Evolutionary conservation across 2,329 filamentous ascomycete genomes (phyloP).

Genomic region (Cordyceps militaris): DNA sequence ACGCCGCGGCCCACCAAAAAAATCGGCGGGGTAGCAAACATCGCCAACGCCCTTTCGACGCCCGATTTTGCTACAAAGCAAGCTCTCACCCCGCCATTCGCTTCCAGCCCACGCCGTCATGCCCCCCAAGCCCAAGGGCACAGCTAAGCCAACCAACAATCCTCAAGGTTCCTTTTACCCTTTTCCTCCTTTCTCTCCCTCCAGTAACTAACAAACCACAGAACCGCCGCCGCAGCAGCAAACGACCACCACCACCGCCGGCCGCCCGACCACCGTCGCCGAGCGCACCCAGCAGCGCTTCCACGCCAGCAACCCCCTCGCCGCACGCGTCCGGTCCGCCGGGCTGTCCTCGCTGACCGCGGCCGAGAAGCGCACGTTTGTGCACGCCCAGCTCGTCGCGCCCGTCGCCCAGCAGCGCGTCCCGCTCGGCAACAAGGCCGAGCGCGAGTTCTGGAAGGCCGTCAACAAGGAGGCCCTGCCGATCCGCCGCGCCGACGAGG

Average conservation of each 20-base stretch:
- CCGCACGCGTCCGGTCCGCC: conserved; percentile 34
- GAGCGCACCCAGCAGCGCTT: conserved; percentile 41
- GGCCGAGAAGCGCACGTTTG: conserved; percentile 42
- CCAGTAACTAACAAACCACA: background rate
- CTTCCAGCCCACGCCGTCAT: conserved; percentile 3
- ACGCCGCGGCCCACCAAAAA: conserved; percentile 9
- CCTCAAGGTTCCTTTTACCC: background rate
- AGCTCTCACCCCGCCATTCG: background rate
- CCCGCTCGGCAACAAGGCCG: conserved; percentile 37
- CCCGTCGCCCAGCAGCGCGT: conserved; percentile 31
- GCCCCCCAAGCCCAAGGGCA: conserved; percentile 13
- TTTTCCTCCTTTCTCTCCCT: background rate
- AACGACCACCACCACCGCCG: background rate
- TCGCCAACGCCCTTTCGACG: background rate
- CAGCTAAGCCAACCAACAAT: conserved; percentile 6
- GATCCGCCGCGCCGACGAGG: conserved; percentile 34
- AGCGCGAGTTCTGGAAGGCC: conserved; percentile 52
- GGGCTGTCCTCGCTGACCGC: conserved; percentile 39
- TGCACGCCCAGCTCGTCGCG: conserved; percentile 39
- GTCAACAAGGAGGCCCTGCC: conserved; percentile 46
- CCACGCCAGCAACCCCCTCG: conserved; percentile 44
- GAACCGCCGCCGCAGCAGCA: background rate
- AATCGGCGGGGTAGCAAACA: conserved; percentile 10
- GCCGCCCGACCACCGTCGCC: conserved; percentile 37
- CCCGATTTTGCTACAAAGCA: too few relatives aligned